Base-by-base conservation (phyloP, 2,329 filamentous ascomycete species). In the Penicillium sp. region DNA sequence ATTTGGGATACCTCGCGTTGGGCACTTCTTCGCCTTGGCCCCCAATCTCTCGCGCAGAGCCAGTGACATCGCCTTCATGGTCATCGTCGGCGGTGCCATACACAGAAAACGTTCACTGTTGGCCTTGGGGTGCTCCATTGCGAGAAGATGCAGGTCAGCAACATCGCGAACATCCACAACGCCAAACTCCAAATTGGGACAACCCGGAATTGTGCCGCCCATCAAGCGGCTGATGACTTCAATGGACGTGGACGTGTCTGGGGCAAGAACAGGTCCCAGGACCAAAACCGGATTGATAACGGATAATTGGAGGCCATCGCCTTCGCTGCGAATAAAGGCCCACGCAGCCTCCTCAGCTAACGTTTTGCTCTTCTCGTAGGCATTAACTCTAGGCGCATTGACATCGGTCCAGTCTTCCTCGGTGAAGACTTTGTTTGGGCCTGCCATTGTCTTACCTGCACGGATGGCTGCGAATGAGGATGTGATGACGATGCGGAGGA, bases 161-260 rank as follows among this genome's bases (percentile, higher is more conserved):
- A 59, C 57, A 29, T 59, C 57, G 5, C 57, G 49, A 31, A 59
- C 57, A 47, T 59, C 57, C 25, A 59, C 57, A 21, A 56, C 16
- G 7, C 44, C 50, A 10, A 48, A 56, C 7, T 47, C 21, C 14
- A 59, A 35, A 26, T 57, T 50, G 2, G 53, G 57, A 37, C 53
- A 56, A 11, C 57, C 57, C 8, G 49, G 54, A 1, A 59, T 23
- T 6, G 35, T 45, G 8, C 57, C 57, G 19, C 27, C 50, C 37
- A 59, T 27, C 8, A 59, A 19, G 9, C 54, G 53, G 13, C 13
- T 43, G 23, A 53, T 35, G 11, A 59, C 37, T 29, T 56, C 44
- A 10, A 59, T 56, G 2, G 53, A 56, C 9, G 49, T 50, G 10
- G 57, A 59, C 4, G 42, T 53, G 9, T 56, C 54, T 2, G 27